phyloP scores from a whole-genome alignment of 495 filamentous ascomycete species.

The Trichoderma orchidacearum region DNA sequence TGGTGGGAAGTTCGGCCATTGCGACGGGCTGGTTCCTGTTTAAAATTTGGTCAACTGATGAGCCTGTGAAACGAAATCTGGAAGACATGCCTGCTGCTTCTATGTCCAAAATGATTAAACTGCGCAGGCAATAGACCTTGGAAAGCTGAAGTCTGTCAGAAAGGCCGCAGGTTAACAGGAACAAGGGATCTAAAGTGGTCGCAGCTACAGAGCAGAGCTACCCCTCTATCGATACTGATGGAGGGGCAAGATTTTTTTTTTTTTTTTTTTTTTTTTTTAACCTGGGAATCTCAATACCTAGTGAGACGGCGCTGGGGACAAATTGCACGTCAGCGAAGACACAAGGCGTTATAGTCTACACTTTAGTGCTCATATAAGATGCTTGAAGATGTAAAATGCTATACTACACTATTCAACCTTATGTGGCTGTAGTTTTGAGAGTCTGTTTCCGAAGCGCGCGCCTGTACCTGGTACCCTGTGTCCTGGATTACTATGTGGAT shows the following conservation, averaged over 20 bases:
- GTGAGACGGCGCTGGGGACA: no score
- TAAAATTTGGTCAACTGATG: neutral
- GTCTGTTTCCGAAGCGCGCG: no score
- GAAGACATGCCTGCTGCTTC: neutral
- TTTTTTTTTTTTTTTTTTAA: neutral
- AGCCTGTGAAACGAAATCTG: neutral
- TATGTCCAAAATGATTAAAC: neutral
- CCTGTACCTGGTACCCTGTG: no score
- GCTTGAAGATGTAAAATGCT: no score
- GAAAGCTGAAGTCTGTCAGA: neutral
- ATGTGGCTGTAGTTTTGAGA: no score
- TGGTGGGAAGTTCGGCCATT: constrained; percentile 9
- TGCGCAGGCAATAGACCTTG: neutral
- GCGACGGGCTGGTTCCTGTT: neutral
- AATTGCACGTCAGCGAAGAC: no score
- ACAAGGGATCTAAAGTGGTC: neutral
- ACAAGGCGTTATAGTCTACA: no score
- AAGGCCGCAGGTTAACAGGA: neutral
- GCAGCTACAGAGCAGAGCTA: neutral
- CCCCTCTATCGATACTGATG: neutral
- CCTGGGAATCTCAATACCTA: neutral
- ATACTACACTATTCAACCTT: no score
- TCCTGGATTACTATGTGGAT: no score
- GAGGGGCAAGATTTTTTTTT: neutral
- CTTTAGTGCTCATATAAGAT: no score